Conservation (phyloP, 495 filamentous ascomycete genomes). For the Amniculicola lignicola region DNA sequence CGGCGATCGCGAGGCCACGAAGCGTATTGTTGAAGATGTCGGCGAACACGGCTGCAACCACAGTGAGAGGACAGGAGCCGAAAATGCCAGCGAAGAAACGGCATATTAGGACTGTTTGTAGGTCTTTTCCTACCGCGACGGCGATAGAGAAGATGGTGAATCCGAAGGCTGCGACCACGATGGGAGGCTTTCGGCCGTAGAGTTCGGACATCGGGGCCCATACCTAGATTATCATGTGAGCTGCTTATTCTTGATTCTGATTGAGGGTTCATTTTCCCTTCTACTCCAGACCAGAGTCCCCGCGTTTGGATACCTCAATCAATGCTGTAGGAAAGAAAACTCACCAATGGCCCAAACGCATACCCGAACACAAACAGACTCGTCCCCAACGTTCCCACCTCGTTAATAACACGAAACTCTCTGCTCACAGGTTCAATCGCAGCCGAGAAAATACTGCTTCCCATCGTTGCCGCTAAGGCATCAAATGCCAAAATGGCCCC, state of each 20-base stretch:
- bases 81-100: constrained; percentile 54
- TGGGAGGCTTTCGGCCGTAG: constrained; percentile 35
- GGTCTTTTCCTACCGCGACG: constrained; percentile 37
- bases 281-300: too few species aligned
- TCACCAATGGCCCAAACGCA: constrained; percentile 38
- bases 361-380: constrained; percentile 41
- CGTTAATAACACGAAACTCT: constrained; percentile 9
- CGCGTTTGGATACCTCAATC: too few species aligned
- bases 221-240: too few species aligned
- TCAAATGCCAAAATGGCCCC: constrained; percentile 38
- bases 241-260: too few species aligned
- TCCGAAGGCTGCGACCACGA: constrained; percentile 35
- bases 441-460: constrained; percentile 32
- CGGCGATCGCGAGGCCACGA: constrained; percentile 50
- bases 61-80: constrained; percentile 50
- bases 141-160: constrained; percentile 37
- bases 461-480: constrained; percentile 37
- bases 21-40: constrained; percentile 51
- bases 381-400: constrained; percentile 35
- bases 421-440: constrained; percentile 1
- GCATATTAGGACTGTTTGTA: constrained; percentile 51
- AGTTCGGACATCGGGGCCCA: constrained; percentile 36
- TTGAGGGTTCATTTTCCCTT: too few species aligned
- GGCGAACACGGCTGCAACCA: constrained; percentile 52
- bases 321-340: too few species aligned